A percentile compares a stretch with the other conserved stretches of the same genome.
phyloP scores from a whole-genome alignment of 2,329 filamentous ascomycete species.

The Coniochaeta prunicola region DNA sequence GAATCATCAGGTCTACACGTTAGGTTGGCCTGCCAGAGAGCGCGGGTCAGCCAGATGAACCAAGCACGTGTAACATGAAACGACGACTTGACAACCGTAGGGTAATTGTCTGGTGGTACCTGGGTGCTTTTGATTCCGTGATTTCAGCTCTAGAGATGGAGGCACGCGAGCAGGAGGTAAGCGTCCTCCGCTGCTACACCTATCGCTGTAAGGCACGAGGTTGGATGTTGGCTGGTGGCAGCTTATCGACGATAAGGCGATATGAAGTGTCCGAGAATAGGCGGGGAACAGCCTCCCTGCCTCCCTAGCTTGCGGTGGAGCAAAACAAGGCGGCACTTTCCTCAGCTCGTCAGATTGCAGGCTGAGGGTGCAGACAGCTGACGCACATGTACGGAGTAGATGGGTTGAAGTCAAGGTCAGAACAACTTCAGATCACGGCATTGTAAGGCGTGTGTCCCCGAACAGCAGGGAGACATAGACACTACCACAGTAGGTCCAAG shows the following conservation, averaged over 20 bases:
- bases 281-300: not conserved
- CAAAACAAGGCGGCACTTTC: not conserved
- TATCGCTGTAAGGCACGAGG: not conserved
- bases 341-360: not conserved
- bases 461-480: too few relatives aligned
- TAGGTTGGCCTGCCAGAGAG: not conserved
- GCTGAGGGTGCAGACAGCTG: too few relatives aligned
- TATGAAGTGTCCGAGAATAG: not conserved
- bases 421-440: too few relatives aligned
- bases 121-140: not conserved
- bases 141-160: not conserved
- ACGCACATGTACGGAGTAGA: not conserved
- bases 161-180: not conserved
- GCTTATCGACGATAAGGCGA: not conserved
- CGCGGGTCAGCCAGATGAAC: not conserved
- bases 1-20: slow-evolving; percentile 8
- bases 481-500: not conserved
- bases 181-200: not conserved
- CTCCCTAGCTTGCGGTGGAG: not conserved
- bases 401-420: too few relatives aligned
- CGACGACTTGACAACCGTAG: not conserved
- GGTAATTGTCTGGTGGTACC: not conserved
- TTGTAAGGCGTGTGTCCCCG: too few relatives aligned
- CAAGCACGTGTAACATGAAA: not conserved
- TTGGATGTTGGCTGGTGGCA: not conserved